Conservation (phyloP, 108 stramenopile genomes). For the Fragilariopsis cylindrus region DNA sequence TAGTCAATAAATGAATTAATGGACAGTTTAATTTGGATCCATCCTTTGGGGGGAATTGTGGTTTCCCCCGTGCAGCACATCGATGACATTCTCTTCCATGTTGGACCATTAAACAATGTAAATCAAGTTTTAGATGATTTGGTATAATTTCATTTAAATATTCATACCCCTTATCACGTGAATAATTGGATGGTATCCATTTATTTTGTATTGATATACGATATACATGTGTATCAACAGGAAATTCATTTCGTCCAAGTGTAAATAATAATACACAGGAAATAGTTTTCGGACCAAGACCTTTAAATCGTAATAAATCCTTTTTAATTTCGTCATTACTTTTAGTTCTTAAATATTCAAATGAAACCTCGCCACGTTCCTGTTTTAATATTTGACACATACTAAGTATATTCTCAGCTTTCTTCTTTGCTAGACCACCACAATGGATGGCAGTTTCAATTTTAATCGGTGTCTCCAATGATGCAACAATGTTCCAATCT, state of each 20-base stretch:
- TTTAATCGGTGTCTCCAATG: background rate
- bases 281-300: conserved; percentile 83
- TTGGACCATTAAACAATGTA: conserved; percentile 72
- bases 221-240: conserved; percentile 81
- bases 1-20: conserved; percentile 19
- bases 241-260: conserved; percentile 69
- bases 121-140: conserved; percentile 54
- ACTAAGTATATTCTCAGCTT: conserved; percentile 56
- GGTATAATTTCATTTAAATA: conserved; percentile 65
- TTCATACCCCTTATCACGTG: conserved; percentile 67
- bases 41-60: conserved; percentile 70
- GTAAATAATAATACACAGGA: conserved; percentile 80
- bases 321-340: conserved; percentile 54
- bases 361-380: conserved; percentile 57
- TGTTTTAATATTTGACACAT: conserved; percentile 49
- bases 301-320: conserved; percentile 69
- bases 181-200: conserved; percentile 46
- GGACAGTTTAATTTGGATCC: conserved; percentile 65
- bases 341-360: conserved; percentile 63
- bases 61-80: conserved; percentile 73
- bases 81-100: conserved; percentile 73
- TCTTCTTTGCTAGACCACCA: conserved; percentile 68
- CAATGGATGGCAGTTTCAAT: conserved; percentile 45
- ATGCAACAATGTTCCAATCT: conserved; percentile 54
- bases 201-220: conserved; percentile 59